phyloP scores from a whole-genome alignment of 192 early-diverging fungal genomes.

The Coemansia biformis region DNA sequence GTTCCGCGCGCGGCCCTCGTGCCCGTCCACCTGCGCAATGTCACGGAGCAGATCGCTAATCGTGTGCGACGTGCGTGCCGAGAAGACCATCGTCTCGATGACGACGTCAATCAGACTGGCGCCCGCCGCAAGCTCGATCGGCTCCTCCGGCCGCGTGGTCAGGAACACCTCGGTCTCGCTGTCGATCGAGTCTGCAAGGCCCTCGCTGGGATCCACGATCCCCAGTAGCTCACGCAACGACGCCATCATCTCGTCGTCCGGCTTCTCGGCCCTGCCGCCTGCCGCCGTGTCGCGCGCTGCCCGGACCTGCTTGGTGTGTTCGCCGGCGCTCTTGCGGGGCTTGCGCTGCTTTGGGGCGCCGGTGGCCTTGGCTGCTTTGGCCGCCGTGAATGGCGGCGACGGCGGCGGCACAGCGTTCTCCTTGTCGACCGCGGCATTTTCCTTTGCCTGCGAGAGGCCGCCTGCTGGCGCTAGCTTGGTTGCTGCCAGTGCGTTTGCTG shows the following conservation, averaged over 20 bases:
- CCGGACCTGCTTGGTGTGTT: constrained; percentile 1
- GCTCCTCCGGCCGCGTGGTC: constrained; percentile 18
- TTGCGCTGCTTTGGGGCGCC: constrained; percentile 3
- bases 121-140: constrained; percentile 13
- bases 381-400: background rate
- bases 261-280: background rate
- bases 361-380: constrained; percentile 3
- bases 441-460: too few relatives aligned
- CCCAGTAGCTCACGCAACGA: constrained; percentile 46
- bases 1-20: constrained; percentile 3
- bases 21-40: constrained; percentile 27
- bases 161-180: constrained; percentile 44
- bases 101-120: constrained; percentile 31
- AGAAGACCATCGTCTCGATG: constrained; percentile 51
- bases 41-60: constrained; percentile 51
- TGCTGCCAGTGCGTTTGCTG: too few relatives aligned
- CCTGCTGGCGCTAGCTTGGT: too few relatives aligned
- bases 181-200: constrained; percentile 47
- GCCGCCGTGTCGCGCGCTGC: background rate
- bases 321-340: background rate
- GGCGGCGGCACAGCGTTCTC: background rate
- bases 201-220: constrained; percentile 47
- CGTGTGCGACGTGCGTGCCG: constrained; percentile 50
- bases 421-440: constrained; percentile 7
- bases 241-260: constrained; percentile 45